A percentile compares a stretch with the other conserved stretches of the same genome.
These are phyloP conservation scores for Neonectria coccinea DNA, from an alignment of 2,329 filamentous ascomycete species.

Conservation along the genomic window DNA sequence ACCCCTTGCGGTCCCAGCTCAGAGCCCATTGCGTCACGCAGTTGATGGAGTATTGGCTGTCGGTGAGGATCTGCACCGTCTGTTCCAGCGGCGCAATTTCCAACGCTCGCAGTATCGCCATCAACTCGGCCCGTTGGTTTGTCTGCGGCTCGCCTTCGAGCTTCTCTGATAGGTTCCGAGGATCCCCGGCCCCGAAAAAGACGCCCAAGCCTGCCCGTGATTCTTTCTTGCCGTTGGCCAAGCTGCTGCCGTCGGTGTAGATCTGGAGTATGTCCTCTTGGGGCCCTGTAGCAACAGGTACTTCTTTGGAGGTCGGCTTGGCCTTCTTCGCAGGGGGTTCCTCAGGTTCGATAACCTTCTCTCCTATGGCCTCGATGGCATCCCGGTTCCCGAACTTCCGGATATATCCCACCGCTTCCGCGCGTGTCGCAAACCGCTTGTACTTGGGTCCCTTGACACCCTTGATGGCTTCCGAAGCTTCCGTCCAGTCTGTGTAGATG, in stretches of 20 bases:
- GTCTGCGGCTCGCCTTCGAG: conserved; percentile 82
- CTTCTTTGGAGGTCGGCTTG: conserved; percentile 46
- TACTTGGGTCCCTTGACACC: conserved; percentile 78
- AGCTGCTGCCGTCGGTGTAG: conserved; percentile 73
- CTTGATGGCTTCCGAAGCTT: conserved; percentile 78
- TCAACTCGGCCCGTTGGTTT: conserved; percentile 96
- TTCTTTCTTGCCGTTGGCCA: conserved; percentile 67
- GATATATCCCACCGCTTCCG: conserved; percentile 85
- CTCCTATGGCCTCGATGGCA: conserved; percentile 56
- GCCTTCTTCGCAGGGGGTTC: conserved; percentile 41
- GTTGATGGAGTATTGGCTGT: conserved; percentile 91
- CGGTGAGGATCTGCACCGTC: conserved; percentile 82
- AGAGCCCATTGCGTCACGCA: conserved; percentile 87
- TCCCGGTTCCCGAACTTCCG: conserved; percentile 58
- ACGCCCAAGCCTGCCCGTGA: conserved; percentile 72
- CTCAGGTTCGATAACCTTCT: conserved; percentile 39
- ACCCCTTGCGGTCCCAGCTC: conserved; percentile 80
- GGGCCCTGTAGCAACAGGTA: conserved; percentile 22
- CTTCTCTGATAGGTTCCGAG: conserved; percentile 78
- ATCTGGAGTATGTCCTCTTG: conserved; percentile 52
- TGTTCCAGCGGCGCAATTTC: conserved; percentile 77
- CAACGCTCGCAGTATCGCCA: conserved; percentile 85
- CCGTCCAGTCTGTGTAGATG: conserved; percentile 74
- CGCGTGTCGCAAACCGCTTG: conserved; percentile 74
- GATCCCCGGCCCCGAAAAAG: conserved; percentile 69